Evolutionary conservation across 768 basidiomycete species (phyloP).

Genomic region (Leccinum obscurum): DNA sequence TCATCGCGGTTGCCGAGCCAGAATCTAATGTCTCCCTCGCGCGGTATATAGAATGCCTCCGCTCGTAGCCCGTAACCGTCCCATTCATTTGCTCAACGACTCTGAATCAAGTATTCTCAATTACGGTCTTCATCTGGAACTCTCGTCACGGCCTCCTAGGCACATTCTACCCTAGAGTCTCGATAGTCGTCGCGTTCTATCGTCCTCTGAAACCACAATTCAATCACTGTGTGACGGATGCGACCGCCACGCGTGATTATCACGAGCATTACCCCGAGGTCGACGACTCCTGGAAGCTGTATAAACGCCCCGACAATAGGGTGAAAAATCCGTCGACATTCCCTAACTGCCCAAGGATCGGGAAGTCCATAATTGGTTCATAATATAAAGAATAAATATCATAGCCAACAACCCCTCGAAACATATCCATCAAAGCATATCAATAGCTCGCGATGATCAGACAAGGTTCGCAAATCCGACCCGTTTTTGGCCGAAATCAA

Average conservation of each 20-base stretch:
- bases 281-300: not conserved
- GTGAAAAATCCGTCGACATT: too few relatives aligned
- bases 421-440: too few relatives aligned
- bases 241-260: not conserved
- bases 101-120: not conserved
- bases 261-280: not conserved
- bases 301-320: not conserved
- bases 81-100: not conserved
- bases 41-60: not conserved
- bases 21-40: too few relatives aligned
- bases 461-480: too few relatives aligned
- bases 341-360: too few relatives aligned
- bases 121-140: not conserved
- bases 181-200: not conserved
- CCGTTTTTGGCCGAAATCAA: too few relatives aligned
- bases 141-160: not conserved
- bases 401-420: too few relatives aligned
- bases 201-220: not conserved
- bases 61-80: not conserved
- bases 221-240: not conserved
- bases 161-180: not conserved
- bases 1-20: not conserved
- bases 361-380: too few relatives aligned
- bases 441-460: too few relatives aligned
- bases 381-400: too few relatives aligned